Evolutionary conservation across 2,329 filamentous ascomycete genomes (phyloP).

Genomic region (Fusarium napiforme): DNA sequence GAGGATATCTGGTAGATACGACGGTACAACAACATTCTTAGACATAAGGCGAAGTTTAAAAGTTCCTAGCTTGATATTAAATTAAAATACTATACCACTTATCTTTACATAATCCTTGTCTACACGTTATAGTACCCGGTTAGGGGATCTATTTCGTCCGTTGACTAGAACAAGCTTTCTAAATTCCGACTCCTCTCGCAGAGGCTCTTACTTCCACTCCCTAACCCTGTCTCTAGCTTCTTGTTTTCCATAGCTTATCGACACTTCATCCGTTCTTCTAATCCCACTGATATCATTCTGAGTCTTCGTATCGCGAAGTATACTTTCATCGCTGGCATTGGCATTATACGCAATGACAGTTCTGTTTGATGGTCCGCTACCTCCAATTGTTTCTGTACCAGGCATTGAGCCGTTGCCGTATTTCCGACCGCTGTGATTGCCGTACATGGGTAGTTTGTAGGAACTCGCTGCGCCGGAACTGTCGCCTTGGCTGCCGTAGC

Average conservation of each 20-base stretch:
- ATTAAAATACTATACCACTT: rapidly evolving
- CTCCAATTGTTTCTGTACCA: not conserved
- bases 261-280: constrained; percentile 21
- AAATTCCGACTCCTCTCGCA: rapidly evolving
- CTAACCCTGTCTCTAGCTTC: not conserved
- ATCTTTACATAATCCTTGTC: not conserved
- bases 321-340: constrained; percentile 30
- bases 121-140: not conserved
- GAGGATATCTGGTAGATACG: not conserved
- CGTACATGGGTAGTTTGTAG: constrained; percentile 23
- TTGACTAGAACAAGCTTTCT: not conserved
- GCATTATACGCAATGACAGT: constrained; percentile 13
- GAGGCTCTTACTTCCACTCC: not conserved
- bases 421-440: constrained; percentile 13
- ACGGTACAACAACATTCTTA: rapidly evolving
- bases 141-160: not conserved
- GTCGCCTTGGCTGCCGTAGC: constrained; percentile 23
- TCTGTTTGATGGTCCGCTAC: not conserved
- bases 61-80: rapidly evolving
- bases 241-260: constrained; percentile 1
- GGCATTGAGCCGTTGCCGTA: constrained; percentile 2
- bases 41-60: rapidly evolving
- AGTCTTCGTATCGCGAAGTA: constrained; percentile 13
- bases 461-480: not conserved
- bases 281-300: constrained; percentile 9